Evolutionary conservation across 192 early-diverging fungal genomes (phyloP).

Genomic region (Hyaloraphidium curvatum): DNA sequence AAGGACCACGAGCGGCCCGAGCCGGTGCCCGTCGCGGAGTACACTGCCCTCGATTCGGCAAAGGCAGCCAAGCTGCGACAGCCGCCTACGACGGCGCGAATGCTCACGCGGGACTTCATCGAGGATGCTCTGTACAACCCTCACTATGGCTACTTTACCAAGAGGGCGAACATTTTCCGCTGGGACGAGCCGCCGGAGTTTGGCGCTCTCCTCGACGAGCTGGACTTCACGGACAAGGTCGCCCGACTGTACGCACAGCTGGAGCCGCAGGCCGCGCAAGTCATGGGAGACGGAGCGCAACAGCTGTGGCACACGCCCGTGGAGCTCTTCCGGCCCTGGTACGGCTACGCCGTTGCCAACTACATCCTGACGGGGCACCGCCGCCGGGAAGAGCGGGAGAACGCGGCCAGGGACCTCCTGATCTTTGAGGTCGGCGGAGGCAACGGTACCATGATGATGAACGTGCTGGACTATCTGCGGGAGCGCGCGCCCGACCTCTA

Average conservation of each 20-base stretch:
- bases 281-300: constrained; percentile 35
- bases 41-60: neutral
- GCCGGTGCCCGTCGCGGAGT: neutral
- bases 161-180: constrained; percentile 70
- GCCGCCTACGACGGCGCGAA: constrained; percentile 8
- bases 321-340: constrained; percentile 83
- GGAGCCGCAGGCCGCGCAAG: constrained; percentile 24
- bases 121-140: constrained; percentile 91
- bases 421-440: constrained; percentile 95
- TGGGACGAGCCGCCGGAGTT: constrained; percentile 41
- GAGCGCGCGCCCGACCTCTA: constrained; percentile 61
- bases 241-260: constrained; percentile 58
- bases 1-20: neutral
- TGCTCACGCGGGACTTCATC: constrained; percentile 80
- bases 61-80: neutral
- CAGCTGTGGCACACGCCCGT: constrained; percentile 99
- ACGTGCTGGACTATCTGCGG: constrained; percentile 76
- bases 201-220: constrained; percentile 37
- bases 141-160: constrained; percentile 92
- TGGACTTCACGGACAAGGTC: constrained; percentile 53
- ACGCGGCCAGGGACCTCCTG: constrained; percentile 27
- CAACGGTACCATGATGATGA: constrained; percentile 87
- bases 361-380: constrained; percentile 61
- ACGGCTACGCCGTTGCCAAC: constrained; percentile 77
- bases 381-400: constrained; percentile 31